Base-by-base conservation (phyloP, 192 early-diverging fungal genomes). In the Podila clonocystis region DNA sequence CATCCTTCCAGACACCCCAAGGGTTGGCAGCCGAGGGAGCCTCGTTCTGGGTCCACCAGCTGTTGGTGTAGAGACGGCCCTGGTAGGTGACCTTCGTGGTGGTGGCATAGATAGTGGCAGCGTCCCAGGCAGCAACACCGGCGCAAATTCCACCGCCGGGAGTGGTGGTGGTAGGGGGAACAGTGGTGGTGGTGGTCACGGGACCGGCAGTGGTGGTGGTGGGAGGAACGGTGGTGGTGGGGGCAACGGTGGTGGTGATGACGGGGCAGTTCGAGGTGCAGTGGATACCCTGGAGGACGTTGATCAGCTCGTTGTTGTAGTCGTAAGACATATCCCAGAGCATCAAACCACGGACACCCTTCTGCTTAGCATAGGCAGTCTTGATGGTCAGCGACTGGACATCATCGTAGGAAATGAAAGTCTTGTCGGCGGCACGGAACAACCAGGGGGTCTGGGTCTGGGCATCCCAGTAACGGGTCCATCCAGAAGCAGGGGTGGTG, bases 401-500 rank as follows among this genome's bases (percentile, higher is more conserved):
- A 69, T 95, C 94, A 66, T 95, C 94, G 71, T 94, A 95, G 12
- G 93, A 92, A 45, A 95, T 87, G 64, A 90, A 95, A 9, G 87
- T 84, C 45, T 90, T 89, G 69, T 83, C 85, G 9, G 83, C 71
- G 12, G 87, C 82, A 58, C 90, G 89, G 58, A 87, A 94, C 60
- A 96, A 68, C 91, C 91, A 94, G 28, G 95, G 94, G 5, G 93
- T 93, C 29, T 89, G 83, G n/a, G 89, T 91, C 19, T 76, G 72
- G n/a, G 83, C 64, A 61, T 94, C 93, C 86, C 88, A 94, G 71
- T 89, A 84, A 26, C 91, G 84, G 9, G 87, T 73, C 92, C 92
- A 96, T 15, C 66, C 70, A 89, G 68, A 86, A 66, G 84, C 89
- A 89, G 33, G 89, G 89, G 24, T 87, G 88, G 34, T 87, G 66